Percentiles rank a stretch among this genome's conserved stretches.
Evolutionary conservation across 495 filamentous ascomycete species (phyloP).

Genomic region (Sphaerosporella brunnea): DNA sequence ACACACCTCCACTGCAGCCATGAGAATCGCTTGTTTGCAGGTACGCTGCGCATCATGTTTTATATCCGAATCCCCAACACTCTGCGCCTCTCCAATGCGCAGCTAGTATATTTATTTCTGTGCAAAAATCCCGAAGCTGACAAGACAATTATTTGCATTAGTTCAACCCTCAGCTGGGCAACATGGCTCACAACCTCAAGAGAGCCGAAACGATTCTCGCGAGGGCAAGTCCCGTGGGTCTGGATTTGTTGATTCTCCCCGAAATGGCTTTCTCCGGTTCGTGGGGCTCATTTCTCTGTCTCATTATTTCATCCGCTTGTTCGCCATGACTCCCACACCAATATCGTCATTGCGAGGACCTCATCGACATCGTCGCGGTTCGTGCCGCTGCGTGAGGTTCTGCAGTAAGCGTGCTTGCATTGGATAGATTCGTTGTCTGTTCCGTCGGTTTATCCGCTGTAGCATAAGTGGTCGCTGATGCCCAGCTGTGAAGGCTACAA

Average conservation of each 20-base stretch:
- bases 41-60: no score
- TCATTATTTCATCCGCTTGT: background rate
- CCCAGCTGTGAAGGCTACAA: slow-evolving; percentile 80
- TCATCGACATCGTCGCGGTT: no score
- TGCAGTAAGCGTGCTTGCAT: no score
- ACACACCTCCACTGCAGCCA: slow-evolving; percentile 5
- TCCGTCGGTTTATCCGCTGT: no score
- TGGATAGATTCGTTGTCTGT: no score
- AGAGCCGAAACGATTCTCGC: slow-evolving; percentile 54
- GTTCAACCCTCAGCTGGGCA: slow-evolving; percentile 40
- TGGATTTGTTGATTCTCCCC: slow-evolving; percentile 64
- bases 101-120: background rate
- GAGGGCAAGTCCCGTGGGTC: slow-evolving; percentile 32
- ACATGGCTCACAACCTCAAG: slow-evolving; percentile 56
- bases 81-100: no score
- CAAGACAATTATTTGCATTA: background rate
- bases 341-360: no score
- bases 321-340: background rate
- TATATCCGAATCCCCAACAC: background rate
- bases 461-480: no score
- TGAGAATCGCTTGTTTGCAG: slow-evolving; percentile 27
- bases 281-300: slow-evolving; percentile 16
- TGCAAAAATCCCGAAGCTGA: background rate
- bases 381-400: no score
- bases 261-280: slow-evolving; percentile 78